Base-by-base conservation (phyloP, 116 monocot genomes). In the Posidonia oceanica region DNA sequence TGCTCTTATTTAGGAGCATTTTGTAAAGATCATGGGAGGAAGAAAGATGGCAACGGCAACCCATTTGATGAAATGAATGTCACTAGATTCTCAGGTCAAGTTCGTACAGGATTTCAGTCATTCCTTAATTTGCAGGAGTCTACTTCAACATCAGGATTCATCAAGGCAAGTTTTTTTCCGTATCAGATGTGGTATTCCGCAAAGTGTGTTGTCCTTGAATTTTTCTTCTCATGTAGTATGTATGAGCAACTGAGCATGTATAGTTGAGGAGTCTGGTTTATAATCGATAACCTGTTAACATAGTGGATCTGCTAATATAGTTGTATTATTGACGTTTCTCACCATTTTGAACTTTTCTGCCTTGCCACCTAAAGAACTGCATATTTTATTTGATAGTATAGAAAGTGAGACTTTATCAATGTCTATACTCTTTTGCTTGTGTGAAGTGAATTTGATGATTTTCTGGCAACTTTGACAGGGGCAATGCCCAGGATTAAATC, bases 1-100 rank as follows among this genome's bases (percentile, higher is more conserved):
- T 97, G 97, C 75, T 92, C 85, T 51, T 97, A 92, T 83, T 77
- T 89, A 56, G 92, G 97, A 77, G 79, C 89, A 59, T 96, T 89
- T 75, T 96, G 96, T 72, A 80, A 79, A 73, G 72, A 66, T 48
- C 71, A 53, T 52, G 63, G 67, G 18, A 63, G 41, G 40, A 63
- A 83, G 38, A 72, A 67, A 57, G 69, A 78, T 77, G 72, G 52
- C 42, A 63, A 42, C 22, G 66, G 44, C 10, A 65, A 72, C 20
- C 68, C 62, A 18, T 52, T 48, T 68, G 73, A 72, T 44, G 82
- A 86, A 67, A 71, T 75, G 72, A 97, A 92, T 78, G 73, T 77
- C 63, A 79, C 83, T 14, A 71, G 78, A 42, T 66, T 68, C 37
- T 22, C 73, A 59, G 59, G 54, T 52, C 36, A 21, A 38, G 55